Percentiles rank a stretch among this genome's conserved stretches.
These are phyloP conservation scores for button mushroom (Agaricus bisporus) DNA, from an alignment of 768 basidiomycete species.

Conservation along the genomic window DNA sequence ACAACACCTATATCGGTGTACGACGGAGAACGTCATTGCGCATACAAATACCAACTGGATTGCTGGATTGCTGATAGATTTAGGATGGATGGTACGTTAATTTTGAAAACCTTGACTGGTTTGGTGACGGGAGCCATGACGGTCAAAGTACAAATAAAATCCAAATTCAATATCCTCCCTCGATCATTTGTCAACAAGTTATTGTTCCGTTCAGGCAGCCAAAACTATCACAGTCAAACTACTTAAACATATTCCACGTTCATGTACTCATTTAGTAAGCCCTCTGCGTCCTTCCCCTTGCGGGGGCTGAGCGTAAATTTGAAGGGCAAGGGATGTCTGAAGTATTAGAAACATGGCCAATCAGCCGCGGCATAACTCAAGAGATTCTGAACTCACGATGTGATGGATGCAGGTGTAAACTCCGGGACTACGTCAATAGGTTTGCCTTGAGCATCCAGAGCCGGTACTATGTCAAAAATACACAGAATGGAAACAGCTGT, in stretches of 20 bases:
- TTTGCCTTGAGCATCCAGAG: background rate
- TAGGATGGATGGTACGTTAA: constrained; percentile 70
- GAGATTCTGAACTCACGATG: background rate
- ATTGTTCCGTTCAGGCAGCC: too few species aligned
- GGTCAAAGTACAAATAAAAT: background rate
- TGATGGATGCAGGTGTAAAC: background rate
- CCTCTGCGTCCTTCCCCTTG: background rate
- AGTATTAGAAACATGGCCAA: background rate
- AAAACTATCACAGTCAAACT: background rate
- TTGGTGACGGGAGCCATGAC: constrained; percentile 55
- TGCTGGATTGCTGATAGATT: too few species aligned
- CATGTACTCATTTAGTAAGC: background rate
- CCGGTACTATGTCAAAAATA: background rate
- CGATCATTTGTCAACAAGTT: too few species aligned
- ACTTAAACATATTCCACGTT: background rate
- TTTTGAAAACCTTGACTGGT: constrained; percentile 48
- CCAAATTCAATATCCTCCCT: too few species aligned
- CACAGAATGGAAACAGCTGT: background rate
- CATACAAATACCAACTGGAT: too few species aligned
- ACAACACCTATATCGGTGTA: too few species aligned
- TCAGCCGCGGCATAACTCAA: too few species aligned
- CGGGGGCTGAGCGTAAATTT: background rate
- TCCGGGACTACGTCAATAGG: background rate
- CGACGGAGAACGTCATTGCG: too few species aligned
- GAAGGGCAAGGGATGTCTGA: background rate